A percentile compares a stretch with the other conserved stretches of the same genome.
These are phyloP conservation scores for Wickerhamiella spandovensis DNA, from an alignment of 805 yeast genomes.

Conservation along the genomic window DNA sequence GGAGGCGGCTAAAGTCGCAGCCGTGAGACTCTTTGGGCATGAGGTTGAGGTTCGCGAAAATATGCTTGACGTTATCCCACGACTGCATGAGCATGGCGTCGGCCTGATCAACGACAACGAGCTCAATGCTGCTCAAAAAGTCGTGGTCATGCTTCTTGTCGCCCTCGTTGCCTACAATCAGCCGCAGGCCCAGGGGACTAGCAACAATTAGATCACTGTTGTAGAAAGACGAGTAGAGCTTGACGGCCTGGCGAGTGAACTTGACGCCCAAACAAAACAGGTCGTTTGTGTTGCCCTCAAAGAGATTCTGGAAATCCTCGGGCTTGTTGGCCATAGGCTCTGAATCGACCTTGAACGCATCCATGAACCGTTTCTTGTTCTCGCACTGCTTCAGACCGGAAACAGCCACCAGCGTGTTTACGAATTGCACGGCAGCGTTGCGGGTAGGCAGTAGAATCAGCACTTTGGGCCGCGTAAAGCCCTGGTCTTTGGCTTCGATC, in stretches of 20 bases:
- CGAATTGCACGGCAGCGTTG: slow-evolving; percentile 56
- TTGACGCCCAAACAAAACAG: slow-evolving; percentile 85
- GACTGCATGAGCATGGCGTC: slow-evolving; percentile 85
- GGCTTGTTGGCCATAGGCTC: slow-evolving; percentile 50
- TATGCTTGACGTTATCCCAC: slow-evolving; percentile 66
- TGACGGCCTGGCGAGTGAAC: slow-evolving; percentile 75
- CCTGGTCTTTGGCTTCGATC: slow-evolving; percentile 68
- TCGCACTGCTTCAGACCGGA: slow-evolving; percentile 67
- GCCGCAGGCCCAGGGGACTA: slow-evolving; percentile 78
- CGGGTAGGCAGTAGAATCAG: slow-evolving; percentile 75
- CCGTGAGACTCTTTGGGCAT: slow-evolving; percentile 70
- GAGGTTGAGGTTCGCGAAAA: slow-evolving; percentile 56
- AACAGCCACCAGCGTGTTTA: slow-evolving; percentile 44
- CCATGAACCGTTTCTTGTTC: slow-evolving; percentile 59
- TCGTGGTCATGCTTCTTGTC: slow-evolving; percentile 50
- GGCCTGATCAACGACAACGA: slow-evolving; percentile 66
- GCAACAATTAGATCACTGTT: slow-evolving; percentile 78
- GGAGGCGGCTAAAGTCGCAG: slow-evolving; percentile 80
- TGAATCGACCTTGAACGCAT: slow-evolving; percentile 49
- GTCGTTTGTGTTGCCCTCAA: slow-evolving; percentile 85
- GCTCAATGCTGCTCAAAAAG: slow-evolving; percentile 78
- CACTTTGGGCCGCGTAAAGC: slow-evolving; percentile 87
- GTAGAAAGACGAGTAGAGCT: slow-evolving; percentile 71
- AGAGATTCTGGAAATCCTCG: slow-evolving; percentile 63
- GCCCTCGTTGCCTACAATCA: slow-evolving; percentile 57